Base-by-base conservation (phyloP, 306 rosid genomes). In the Castanospermum australe region DNA sequence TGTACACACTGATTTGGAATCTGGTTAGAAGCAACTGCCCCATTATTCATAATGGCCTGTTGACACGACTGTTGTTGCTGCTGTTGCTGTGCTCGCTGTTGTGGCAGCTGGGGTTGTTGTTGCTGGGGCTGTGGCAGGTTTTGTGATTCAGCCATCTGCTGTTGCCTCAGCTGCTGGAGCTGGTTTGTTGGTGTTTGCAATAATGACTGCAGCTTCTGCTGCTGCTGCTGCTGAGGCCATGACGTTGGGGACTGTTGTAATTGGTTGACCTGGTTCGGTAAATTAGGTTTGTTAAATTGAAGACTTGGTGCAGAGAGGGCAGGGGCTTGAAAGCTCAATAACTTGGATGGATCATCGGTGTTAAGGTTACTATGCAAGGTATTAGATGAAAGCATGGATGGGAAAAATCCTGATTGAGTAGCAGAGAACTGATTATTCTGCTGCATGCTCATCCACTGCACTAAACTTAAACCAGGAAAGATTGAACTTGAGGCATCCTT, bases 381-480 rank as follows among this genome's bases (percentile, higher is more conserved):
- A 75, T 79, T 82, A 48, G 97, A 65, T 65, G 97, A 84, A 83
- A 89, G 87, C 97, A 94, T 87, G 54, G 96, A 87, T 41, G 97
- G 93, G 38, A 88, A 81, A 86, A 88, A 77, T 48, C 93, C 96
- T 32, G 98, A 86, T 76, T 94, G 98, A 17, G 91, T 67, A 63
- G 92, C 76, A 25, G 97, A 71, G 54, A 92, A 83, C 84, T 94
- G 98, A 83, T 89, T 92, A 71, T 85, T 94, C 65, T 91, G 97
- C 83, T 94, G 98, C 98, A 91, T 91, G 86, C 87, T 94, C 98
- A 94, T 94, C 98, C 98, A 94, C 85, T 94, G 98, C 62, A 91
- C 82, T 79, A 94, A 86, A 87, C 98, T 94, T 83, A 94, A 86
- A 75, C 97, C 98, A 25, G 98, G 97, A 67, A 94, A 91, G 18